Conservation (phyloP, 768 basidiomycete genomes). For the Crepidotus variabilis region DNA sequence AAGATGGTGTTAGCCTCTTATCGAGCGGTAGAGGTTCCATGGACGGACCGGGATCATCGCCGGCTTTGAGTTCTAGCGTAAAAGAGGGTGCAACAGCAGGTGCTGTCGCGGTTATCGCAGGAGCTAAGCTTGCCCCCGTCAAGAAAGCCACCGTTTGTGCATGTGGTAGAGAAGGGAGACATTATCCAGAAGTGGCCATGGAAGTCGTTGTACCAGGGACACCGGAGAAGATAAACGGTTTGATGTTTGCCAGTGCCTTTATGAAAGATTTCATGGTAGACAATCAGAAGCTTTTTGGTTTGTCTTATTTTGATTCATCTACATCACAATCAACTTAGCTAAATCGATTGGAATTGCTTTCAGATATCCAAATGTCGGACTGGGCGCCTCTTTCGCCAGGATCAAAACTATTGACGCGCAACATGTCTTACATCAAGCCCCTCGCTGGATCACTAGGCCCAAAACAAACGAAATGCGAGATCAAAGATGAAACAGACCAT, state of each 20-base stretch:
- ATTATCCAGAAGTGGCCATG: conserved; percentile 71
- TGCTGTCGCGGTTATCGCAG: conserved; percentile 3
- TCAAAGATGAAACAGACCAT: conserved; percentile 78
- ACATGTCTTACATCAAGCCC: conserved; percentile 97
- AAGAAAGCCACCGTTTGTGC: conserved; percentile 67
- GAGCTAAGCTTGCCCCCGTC: conserved; percentile 11
- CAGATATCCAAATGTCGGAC: conserved; percentile 82
- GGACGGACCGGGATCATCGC: conserved; percentile 21
- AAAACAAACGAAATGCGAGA: conserved; percentile 93
- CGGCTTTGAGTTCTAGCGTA: conserved; percentile 10
- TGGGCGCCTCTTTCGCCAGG: conserved; percentile 72
- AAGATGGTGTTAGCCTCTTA: conserved; percentile 36
- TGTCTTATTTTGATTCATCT: conserved; percentile 21
- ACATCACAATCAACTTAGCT: neutral
- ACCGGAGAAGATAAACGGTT: conserved; percentile 92
- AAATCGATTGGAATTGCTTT: neutral
- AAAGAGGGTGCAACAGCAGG: conserved; percentile 16
- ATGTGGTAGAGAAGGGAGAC: conserved; percentile 67
- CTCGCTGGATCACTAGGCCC: conserved; percentile 86
- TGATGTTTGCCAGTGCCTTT: conserved; percentile 95
- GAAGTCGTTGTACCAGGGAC: conserved; percentile 82
- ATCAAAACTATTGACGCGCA: conserved; percentile 71
- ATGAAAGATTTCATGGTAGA: conserved; percentile 89
- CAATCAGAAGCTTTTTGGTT: conserved; percentile 88
- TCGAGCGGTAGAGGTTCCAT: conserved; percentile 34